A percentile compares a stretch with the other conserved stretches of the same genome.
Evolutionary conservation across 331 rosid species (phyloP).

Genomic region (Rhamnella rubrinervis): DNA sequence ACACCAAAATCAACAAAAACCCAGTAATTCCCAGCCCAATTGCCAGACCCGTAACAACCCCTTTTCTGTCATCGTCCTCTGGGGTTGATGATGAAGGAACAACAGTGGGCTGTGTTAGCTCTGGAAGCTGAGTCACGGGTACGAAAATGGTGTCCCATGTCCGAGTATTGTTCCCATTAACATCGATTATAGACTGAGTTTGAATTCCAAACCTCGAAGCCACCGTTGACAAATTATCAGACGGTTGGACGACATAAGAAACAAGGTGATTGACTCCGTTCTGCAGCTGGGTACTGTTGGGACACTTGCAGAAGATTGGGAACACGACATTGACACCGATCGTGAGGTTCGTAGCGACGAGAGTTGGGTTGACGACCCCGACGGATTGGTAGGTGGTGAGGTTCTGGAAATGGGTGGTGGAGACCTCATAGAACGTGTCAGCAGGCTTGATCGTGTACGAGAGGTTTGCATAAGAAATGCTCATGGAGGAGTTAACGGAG

Average conservation of each 20-base stretch:
- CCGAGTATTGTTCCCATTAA: conserved; percentile 25
- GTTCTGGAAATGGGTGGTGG: conserved; percentile 40
- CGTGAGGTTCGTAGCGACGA: conserved; percentile 36
- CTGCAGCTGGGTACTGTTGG: conserved; percentile 33
- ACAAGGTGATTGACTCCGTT: conserved; percentile 38
- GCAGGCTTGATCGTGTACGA: conserved; percentile 42
- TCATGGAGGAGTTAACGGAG: conserved; percentile 34
- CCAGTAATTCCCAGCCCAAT: conserved; percentile 65
- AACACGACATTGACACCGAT: conserved; percentile 54
- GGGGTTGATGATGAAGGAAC: conserved; percentile 17
- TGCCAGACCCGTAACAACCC: conserved; percentile 59
- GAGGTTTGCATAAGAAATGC: conserved; percentile 74
- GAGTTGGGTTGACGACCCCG: conserved; percentile 54
- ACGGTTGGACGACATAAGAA: conserved; percentile 75
- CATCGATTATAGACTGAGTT: conserved; percentile 32
- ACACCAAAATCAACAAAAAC: conserved; percentile 48
- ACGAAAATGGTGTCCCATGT: conserved; percentile 61
- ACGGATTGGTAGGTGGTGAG: conserved; percentile 82
- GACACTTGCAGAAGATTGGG: conserved; percentile 86
- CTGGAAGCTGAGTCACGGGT: conserved; percentile 61
- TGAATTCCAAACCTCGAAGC: conserved; percentile 50
- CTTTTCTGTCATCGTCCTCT: conserved; percentile 31
- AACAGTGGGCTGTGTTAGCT: conserved; percentile 50
- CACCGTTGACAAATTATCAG: conserved; percentile 53
- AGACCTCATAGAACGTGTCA: conserved; percentile 58